Evolutionary conservation across 805 yeast genomes (phyloP), one percentile per base, ranked within the genome.

Genomic region (Candida cerambycidarum): DNA sequence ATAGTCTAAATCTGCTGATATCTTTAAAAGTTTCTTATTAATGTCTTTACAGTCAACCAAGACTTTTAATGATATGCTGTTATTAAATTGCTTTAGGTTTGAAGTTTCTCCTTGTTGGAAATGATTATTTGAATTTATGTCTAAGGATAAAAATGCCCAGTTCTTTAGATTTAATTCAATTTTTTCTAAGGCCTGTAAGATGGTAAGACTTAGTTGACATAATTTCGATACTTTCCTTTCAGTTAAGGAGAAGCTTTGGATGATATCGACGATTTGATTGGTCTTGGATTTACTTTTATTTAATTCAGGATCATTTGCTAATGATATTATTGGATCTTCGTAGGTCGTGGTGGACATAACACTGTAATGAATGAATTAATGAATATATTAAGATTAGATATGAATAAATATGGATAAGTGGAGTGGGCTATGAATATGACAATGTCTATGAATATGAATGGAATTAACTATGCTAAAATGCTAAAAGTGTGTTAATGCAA

Each of bases 111-210:
- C 42, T 12, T 56, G 53, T 13, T 56, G 56, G 38, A 70, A 70
- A 47, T 71, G 75, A 25, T 57, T 60, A 15, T 69, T 65, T 12
- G 76, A 63, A 49, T 73, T 73, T 47, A 69, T 68, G 50, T 78
- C 80, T 19, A 78, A 56, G 8, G 82, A 73, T 33, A 74, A 59
- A 44, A 78, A 78, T 40, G 78, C 80, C 83, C 83, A 78, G 46
- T 74, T 73, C 45, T 73, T 68, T 37, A 75, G 61, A 27, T 63
- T 67, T 28, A 72, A 56, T 47, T 73, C 76, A 15, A 75, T 63
- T 46, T 70, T 69, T 57, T 78, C 83, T 32, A 78, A 58, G 33
- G 76, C 72, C 48, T 78, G 69, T 24, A 78, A 58, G 4, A 76
- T 69, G 42, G 70, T 69, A 43, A 77, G 64, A 7, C 74, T 63